Base-by-base conservation (phyloP, 306 rosid genomes). In the Oemleria cerasiformis region DNA sequence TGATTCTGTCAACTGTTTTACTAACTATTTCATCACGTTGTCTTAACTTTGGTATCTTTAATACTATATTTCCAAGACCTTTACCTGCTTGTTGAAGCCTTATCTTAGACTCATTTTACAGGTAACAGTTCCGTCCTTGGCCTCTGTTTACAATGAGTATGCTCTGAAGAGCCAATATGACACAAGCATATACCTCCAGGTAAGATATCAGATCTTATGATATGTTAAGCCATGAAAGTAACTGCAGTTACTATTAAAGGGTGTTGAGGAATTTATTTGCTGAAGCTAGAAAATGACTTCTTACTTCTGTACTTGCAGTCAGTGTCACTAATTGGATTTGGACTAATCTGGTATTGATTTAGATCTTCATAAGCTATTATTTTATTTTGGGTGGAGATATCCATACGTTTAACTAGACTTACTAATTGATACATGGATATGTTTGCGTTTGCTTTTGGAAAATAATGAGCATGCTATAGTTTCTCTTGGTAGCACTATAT, bases 131-230 rank as follows among this genome's bases (percentile, higher is more conserved):
- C 99, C 99, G 48, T 95, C 99, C 11, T 40, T 95, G 87, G 99
- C 99, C 71, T 95, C 99, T 56, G 99, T 95, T 57, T 95, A 84
- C 76, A 95, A 95, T 68, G 99, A 95, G 84, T 95, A 92, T 83
- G 99, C 99, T 78, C 78, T 95, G 91, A 95, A 95, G 85, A 95
- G 99, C 79, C 99, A 95, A 80, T 95, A 89, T 77, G 99, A 95
- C 74, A 95, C 99, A 23, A 95, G 99, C 88, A 95, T 95, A 77
- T 95, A 95, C 86, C 96, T 95, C 48, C 99, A 95, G 99, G 99
- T 95, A 65, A 83, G 62, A 43, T 42, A 45, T 61, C 40, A 7
- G 25, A 57, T 38, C 47, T 30, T 38, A 21, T 43, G n/a, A 42
- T 30, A 25, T 41, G 16, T 38, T 17, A 38, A 39, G 6, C 30